These are phyloP conservation scores for Tetracladium setigerum DNA, from an alignment of 495 filamentous ascomycete genomes.

Conservation along the genomic window DNA sequence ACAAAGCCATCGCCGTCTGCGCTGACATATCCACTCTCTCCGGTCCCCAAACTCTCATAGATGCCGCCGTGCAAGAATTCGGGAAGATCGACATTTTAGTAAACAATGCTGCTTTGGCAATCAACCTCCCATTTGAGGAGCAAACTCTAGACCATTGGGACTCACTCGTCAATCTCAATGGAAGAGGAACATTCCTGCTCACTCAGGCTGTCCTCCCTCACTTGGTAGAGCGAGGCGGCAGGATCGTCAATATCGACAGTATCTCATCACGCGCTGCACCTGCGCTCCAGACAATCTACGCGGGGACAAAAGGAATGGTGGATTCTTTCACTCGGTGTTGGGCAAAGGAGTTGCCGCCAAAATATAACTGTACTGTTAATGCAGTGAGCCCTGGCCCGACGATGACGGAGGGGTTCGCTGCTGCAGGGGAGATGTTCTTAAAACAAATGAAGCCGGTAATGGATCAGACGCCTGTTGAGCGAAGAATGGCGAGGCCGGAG, in stretches of 20 bases:
- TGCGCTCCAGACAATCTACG: constrained; percentile 23
- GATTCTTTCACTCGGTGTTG: constrained; percentile 29
- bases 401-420: constrained; percentile 24
- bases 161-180: constrained; percentile 30
- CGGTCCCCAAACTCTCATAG: constrained; percentile 29
- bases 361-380: constrained; percentile 27
- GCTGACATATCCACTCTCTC: constrained; percentile 36
- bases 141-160: constrained; percentile 33
- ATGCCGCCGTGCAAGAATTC: constrained; percentile 14
- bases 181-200: constrained; percentile 29
- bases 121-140: constrained; percentile 30
- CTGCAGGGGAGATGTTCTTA: constrained; percentile 29
- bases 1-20: constrained; percentile 22
- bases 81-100: constrained; percentile 29
- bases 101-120: constrained; percentile 32
- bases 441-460: constrained; percentile 30
- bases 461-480: constrained; percentile 30
- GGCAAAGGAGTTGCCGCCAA: constrained; percentile 25
- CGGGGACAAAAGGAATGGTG: constrained; percentile 26
- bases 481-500: constrained; percentile 27
- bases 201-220: constrained; percentile 28
- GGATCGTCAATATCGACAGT: constrained; percentile 25
- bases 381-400: constrained; percentile 23
- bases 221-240: constrained; percentile 17
- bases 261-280: constrained; percentile 16